Conservation (phyloP, 2,329 filamentous ascomycete species). For the Arthrobotrys sinensis region DNA sequence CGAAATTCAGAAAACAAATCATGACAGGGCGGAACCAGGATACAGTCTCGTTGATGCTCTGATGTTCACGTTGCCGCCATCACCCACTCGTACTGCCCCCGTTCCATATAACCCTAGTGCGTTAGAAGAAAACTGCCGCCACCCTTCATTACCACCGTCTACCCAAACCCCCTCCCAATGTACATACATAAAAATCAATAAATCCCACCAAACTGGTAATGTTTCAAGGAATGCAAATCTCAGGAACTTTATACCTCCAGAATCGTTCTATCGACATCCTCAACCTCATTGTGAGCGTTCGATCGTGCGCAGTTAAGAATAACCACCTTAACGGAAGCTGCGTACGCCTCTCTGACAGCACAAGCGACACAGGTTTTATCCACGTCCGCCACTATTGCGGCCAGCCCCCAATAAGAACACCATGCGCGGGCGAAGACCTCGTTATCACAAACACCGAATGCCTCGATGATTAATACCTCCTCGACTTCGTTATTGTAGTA, state of each 20-base stretch:
- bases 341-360: conserved; percentile 82
- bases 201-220: not conserved
- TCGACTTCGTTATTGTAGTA: conserved; percentile 73
- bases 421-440: conserved; percentile 83
- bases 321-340: conserved; percentile 79
- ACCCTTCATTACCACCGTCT: conserved; percentile 10
- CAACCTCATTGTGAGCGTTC: conserved; percentile 67
- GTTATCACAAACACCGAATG: conserved; percentile 81
- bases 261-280: conserved; percentile 70
- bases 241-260: conserved; percentile 66
- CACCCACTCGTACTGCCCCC: not conserved
- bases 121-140: conserved; percentile 9
- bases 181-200: conserved; percentile 16
- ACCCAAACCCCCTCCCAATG: conserved; percentile 10
- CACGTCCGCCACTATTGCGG: conserved; percentile 79
- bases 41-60: not conserved
- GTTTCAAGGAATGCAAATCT: not conserved
- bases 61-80: not conserved
- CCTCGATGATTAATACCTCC: conserved; percentile 79
- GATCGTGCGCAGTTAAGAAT: conserved; percentile 73
- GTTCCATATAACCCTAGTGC: not conserved
- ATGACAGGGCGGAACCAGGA: conserved; percentile 2
- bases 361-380: conserved; percentile 81
- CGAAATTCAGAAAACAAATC: not conserved
- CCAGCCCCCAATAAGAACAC: conserved; percentile 82